Base-by-base conservation (phyloP, 441 rosid genomes). In the Eutrema salsugineum region DNA sequence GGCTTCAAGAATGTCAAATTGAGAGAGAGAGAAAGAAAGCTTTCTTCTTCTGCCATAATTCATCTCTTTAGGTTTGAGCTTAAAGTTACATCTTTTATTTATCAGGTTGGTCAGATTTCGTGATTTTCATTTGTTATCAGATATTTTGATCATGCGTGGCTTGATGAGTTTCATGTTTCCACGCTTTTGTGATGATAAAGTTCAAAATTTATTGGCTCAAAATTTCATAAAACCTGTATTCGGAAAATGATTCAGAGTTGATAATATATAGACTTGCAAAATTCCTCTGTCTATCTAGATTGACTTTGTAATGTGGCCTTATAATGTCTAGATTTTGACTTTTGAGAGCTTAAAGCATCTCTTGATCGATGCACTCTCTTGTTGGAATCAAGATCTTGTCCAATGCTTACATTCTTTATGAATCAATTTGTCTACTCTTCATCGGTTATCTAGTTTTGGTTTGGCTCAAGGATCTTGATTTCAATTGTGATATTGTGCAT, bases 101-200 rank as follows among this genome's bases (percentile, higher is more conserved):
- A 53, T 44, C 65, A 50, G 73, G 68, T 33, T 4, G 2, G 57
- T 68, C 56, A 15, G 24, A 22, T 17, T 8, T 15, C 50, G 9
- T 50, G 11, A 14, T 6, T 28, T 16, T 14, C 0, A 19, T 30
- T 17, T 20, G 19, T 49, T 56, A 36, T 55, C 11, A 59, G 33
- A 68, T 59, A 53, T 61, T 43, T 11, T 59, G 56, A 50, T 50
- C 55, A 57, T 66, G 61, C 16, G 12, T 66, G 47, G 59, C 54
- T 40, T 51, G 56, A 44, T 67, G 63, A 43, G 73, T 27, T 60
- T 68, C 24, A 51, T 71, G 75, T 71, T 70, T 51, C 35, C 27
- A 51, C 2, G 15, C 1, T 19, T 28, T 28, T 47, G 1, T 27
- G 5, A n/a, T 55, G 10, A 27, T 67, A 42, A 58, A 58, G 32